Percentiles rank a stretch among this genome's conserved stretches.
These are phyloP conservation scores for Cicer judaicum DNA, from an alignment of 306 rosid species.

Conservation along the genomic window DNA sequence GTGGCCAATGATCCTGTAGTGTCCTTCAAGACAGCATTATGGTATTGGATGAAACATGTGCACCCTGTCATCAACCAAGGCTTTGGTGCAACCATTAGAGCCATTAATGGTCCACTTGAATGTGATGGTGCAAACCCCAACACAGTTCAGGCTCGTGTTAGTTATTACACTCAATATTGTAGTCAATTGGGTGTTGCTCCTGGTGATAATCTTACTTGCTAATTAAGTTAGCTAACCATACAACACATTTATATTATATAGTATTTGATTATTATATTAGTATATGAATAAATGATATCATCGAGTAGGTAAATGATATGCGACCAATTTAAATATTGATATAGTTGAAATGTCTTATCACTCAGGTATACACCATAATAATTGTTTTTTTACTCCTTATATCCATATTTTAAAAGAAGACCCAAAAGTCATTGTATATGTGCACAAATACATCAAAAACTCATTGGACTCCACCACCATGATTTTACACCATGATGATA, in stretches of 20 bases:
- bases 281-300: too few species aligned
- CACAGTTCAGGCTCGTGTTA: conserved; percentile 59
- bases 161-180: conserved; percentile 68
- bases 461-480: conserved; percentile 23
- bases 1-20: conserved; percentile 66
- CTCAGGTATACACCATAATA: too few species aligned
- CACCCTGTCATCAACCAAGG: conserved; percentile 65
- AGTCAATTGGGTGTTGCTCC: conserved; percentile 66
- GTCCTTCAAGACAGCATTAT: conserved; percentile 79
- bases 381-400: not conserved
- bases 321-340: too few species aligned
- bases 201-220: conserved; percentile 75
- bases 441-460: conserved; percentile 13
- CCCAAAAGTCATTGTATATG: conserved; percentile 11
- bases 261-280: too few species aligned
- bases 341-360: too few species aligned
- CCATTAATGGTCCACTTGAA: conserved; percentile 83
- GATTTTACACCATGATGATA: conserved; percentile 19
- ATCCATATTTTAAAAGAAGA: conserved; percentile 22
- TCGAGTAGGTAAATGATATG: too few species aligned
- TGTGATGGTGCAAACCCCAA: conserved; percentile 64
- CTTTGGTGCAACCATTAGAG: conserved; percentile 85
- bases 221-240: conserved; percentile 34
- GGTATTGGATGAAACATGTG: conserved; percentile 84
- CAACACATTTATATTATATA: too few species aligned